These are phyloP conservation scores for Globisporangium radiosum DNA, from an alignment of 352 stramenopile species.

Conservation along the genomic window DNA sequence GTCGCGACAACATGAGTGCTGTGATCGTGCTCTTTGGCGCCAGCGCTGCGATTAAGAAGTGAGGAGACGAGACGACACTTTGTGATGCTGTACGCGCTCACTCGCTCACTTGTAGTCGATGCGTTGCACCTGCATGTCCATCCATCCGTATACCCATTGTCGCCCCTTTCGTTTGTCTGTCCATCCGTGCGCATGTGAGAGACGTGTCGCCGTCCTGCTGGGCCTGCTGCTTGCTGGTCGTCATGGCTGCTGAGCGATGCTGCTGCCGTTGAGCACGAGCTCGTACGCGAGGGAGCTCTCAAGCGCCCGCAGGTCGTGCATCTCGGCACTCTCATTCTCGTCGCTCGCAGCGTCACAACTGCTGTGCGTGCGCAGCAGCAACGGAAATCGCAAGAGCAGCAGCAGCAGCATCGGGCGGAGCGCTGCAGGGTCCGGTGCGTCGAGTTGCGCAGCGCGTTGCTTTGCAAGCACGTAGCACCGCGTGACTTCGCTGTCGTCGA, in stretches of 20 bases:
- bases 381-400: conserved; percentile 21
- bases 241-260: background rate
- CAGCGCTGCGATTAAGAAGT: conserved; percentile 19
- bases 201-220: too few relatives aligned
- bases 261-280: conserved; percentile 21
- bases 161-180: too few relatives aligned
- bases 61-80: background rate
- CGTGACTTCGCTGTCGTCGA: conserved; percentile 31
- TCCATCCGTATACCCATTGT: too few relatives aligned
- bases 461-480: conserved; percentile 30
- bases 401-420: conserved; percentile 35
- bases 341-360: background rate
- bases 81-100: too few relatives aligned
- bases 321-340: conserved; percentile 1
- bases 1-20: conserved; percentile 85
- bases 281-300: conserved; percentile 51
- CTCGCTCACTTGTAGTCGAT: too few relatives aligned
- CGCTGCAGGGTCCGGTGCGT: conserved; percentile 20
- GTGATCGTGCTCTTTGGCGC: conserved; percentile 73
- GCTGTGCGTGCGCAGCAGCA: conserved; percentile 19
- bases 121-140: too few relatives aligned
- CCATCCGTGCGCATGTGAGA: too few relatives aligned
- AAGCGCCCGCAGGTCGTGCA: conserved; percentile 23
- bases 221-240: too few relatives aligned
- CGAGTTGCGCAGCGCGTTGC: conserved; percentile 23